phyloP scores from a whole-genome alignment of 2,329 filamentous ascomycete genomes.

The Grosmannia serpens region DNA sequence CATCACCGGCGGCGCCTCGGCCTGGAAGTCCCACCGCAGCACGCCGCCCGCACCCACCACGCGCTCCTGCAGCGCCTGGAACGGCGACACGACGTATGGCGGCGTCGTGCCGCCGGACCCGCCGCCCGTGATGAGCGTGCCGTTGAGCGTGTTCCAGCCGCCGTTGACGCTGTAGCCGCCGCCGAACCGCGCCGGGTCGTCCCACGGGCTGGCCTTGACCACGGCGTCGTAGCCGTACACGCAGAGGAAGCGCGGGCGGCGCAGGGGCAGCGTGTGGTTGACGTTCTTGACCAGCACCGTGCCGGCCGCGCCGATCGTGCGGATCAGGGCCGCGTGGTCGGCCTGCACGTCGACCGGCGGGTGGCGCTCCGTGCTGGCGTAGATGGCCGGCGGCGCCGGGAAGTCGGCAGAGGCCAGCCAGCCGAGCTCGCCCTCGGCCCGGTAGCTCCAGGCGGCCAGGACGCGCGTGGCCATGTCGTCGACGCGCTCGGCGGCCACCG shows the following conservation, averaged over 20 bases:
- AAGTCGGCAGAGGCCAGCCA: slow-evolving; percentile 10
- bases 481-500: slow-evolving; percentile 56
- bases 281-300: slow-evolving; percentile 54
- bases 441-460: slow-evolving; percentile 30
- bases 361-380: slow-evolving; percentile 40
- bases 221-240: slow-evolving; percentile 54
- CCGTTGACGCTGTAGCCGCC: slow-evolving; percentile 29
- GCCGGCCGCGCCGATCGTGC: slow-evolving; percentile 42
- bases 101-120: slow-evolving; percentile 39
- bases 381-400: slow-evolving; percentile 27
- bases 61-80: slow-evolving; percentile 44
- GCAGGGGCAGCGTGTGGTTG: slow-evolving; percentile 39
- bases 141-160: slow-evolving; percentile 38
- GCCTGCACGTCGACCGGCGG: slow-evolving; percentile 49
- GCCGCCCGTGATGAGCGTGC: slow-evolving; percentile 40
- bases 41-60: slow-evolving; percentile 36
- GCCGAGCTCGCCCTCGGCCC: slow-evolving; percentile 24
- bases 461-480: slow-evolving; percentile 70
- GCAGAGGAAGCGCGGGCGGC: slow-evolving; percentile 37
- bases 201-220: slow-evolving; percentile 27
- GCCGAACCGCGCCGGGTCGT: slow-evolving; percentile 32
- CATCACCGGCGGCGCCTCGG: slow-evolving; percentile 25
- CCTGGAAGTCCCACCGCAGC: slow-evolving; percentile 44
- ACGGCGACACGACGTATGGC: slow-evolving; percentile 34
- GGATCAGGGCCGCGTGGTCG: slow-evolving; percentile 36